These are phyloP conservation scores for Skeletonema tropicum DNA, from an alignment of 108 stramenopile species.

Conservation along the genomic window DNA sequence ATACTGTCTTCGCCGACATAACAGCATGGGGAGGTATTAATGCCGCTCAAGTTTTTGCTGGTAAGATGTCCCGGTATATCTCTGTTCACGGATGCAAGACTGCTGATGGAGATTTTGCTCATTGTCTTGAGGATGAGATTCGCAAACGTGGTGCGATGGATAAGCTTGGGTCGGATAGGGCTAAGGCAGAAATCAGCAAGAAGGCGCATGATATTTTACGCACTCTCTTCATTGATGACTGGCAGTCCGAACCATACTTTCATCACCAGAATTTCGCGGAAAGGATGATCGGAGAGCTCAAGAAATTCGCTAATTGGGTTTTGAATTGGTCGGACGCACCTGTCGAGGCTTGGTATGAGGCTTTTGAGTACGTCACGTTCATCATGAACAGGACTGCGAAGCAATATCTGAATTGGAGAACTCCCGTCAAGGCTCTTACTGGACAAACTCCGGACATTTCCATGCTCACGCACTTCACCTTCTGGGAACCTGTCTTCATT, in stretches of 20 bases:
- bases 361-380: background rate
- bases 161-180: background rate
- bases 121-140: too few species aligned
- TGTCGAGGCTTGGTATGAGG: background rate
- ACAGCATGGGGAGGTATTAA: too few species aligned
- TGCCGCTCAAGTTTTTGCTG: too few species aligned
- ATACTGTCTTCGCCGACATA: too few species aligned
- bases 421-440: background rate
- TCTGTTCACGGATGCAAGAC: too few species aligned
- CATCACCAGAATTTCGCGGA: constrained; percentile 2
- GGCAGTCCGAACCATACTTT: background rate
- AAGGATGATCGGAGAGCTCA: background rate
- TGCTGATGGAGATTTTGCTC: too few species aligned
- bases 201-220: background rate
- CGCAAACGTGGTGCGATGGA: too few species aligned
- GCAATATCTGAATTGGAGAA: background rate
- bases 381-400: constrained; percentile 6
- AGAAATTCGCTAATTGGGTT: background rate
- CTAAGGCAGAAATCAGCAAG: background rate
- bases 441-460: constrained; percentile 11
- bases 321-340: constrained; percentile 4
- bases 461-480: background rate
- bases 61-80: too few species aligned
- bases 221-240: background rate
- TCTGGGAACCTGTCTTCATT: background rate